Percentiles rank a stretch among this genome's conserved stretches.
These are phyloP conservation scores for Calocera viscosa DNA, from an alignment of 768 basidiomycete species.

Conservation along the genomic window DNA sequence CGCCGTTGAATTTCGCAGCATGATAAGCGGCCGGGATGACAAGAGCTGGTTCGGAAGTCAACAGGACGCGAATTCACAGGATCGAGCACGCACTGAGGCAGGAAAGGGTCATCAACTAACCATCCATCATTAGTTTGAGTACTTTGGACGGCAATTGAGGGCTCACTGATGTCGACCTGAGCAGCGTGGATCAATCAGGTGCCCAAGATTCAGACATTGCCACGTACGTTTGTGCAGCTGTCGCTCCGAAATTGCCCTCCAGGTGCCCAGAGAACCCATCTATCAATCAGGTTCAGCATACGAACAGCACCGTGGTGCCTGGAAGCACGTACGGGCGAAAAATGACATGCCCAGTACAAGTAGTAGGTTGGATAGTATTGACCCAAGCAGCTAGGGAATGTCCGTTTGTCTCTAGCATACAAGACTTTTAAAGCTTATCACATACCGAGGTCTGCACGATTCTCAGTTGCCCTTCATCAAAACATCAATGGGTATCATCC, in stretches of 20 bases:
- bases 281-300: too few species aligned
- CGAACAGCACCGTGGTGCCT: too few species aligned
- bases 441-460: constrained; percentile 84
- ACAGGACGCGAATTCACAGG: neutral
- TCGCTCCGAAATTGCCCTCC: constrained; percentile 66
- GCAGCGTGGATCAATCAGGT: neutral
- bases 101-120: constrained; percentile 68
- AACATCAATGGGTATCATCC: neutral
- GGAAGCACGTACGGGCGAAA: constrained; percentile 53
- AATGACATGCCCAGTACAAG: constrained; percentile 86
- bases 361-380: constrained; percentile 79
- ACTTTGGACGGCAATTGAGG: neutral
- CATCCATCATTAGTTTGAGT: neutral
- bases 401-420: neutral
- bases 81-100: constrained; percentile 53
- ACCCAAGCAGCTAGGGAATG: constrained; percentile 63
- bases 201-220: neutral
- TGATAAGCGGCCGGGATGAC: constrained; percentile 85
- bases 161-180: neutral
- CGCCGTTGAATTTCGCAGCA: constrained; percentile 15
- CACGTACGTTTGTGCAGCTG: constrained; percentile 76
- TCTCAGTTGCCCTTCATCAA: constrained; percentile 51
- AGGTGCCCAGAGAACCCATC: constrained; percentile 16
- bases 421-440: constrained; percentile 11
- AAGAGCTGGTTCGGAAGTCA: constrained; percentile 36